Percentiles rank a stretch among this genome's conserved stretches.
Conservation (phyloP, 768 basidiomycete genomes). For the Amanita muscaria region DNA sequence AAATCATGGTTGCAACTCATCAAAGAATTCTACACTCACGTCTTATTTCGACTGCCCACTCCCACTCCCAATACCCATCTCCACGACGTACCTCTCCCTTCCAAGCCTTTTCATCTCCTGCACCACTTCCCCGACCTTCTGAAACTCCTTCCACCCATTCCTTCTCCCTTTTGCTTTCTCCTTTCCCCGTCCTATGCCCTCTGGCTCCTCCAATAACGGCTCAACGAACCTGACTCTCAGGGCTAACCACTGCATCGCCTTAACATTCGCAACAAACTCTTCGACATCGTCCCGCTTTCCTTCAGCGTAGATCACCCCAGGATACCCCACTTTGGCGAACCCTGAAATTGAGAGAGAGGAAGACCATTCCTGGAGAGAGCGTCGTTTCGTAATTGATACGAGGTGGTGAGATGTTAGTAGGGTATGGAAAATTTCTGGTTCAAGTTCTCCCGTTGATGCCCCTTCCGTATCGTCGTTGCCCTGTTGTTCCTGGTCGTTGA, state of each 20-base stretch:
- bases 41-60: no score
- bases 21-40: no score
- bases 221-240: slow-evolving; percentile 55
- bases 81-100: slow-evolving; percentile 44
- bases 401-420: slow-evolving; percentile 71
- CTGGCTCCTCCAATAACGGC: slow-evolving; percentile 17
- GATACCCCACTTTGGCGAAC: slow-evolving; percentile 70
- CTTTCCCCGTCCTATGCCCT: slow-evolving; percentile 1
- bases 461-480: background rate
- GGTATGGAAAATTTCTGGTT: slow-evolving; percentile 35
- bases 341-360: slow-evolving; percentile 45
- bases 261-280: slow-evolving; percentile 59
- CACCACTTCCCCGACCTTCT: background rate
- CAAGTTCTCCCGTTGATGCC: no score
- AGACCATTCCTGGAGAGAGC: slow-evolving; percentile 48
- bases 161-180: slow-evolving; percentile 4
- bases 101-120: slow-evolving; percentile 50
- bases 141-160: slow-evolving; percentile 9
- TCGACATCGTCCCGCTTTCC: slow-evolving; percentile 44
- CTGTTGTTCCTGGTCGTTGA: background rate
- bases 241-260: slow-evolving; percentile 75
- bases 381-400: slow-evolving; percentile 53
- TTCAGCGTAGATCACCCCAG: slow-evolving; percentile 68
- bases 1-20: no score
- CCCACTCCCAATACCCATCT: slow-evolving; percentile 56